Base-by-base conservation (phyloP, 805 yeast genomes). In the Sugiyamaella lignohabitans region DNA sequence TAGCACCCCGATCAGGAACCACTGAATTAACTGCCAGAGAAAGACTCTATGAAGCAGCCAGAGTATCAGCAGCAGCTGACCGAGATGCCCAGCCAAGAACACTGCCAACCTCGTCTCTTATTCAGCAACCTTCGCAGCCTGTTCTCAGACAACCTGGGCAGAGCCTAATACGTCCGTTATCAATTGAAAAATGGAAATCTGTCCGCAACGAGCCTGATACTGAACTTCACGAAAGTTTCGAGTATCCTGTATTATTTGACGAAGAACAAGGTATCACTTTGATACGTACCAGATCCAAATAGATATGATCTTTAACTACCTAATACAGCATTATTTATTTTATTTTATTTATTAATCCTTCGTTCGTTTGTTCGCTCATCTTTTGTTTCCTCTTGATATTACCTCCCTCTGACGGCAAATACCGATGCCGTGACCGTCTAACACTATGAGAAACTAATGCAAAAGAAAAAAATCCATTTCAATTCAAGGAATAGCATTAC, bases 21-120 rank as follows among this genome's bases (percentile, higher is more conserved):
- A 40, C 24, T 24, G 43, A 40, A n/a, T 17, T 20, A 23, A 30
- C 43, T 11, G 11, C 32, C 8, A 27, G 32, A 27, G 32, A 27
- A 27, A 8, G 32, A 14, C 14, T 27, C 8, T 27, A 27, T 14
- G 32, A 27, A 27, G 32, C 32, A 27, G 32, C 32, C 14, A 27
- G 32, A 27, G 8, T 27, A 8, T 27, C 32, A 27, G 14, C 8
- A 27, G 8, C 32, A 27, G 11, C 32, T 8, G 32, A 27, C 14
- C 8, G 32, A 27, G 8, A 8, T 27, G 8, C 14, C 8, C 8
- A 8, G 32, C 32, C 32, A 14, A 27, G 32, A 27, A 8, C 14
- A 27, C 32, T 27, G 8, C 14, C 32, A 27, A 27, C 32, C 8
- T 27, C 32, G 14, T 8, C 8, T 14, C 14, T 27, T 8, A 8